Base-by-base conservation (phyloP, 768 basidiomycete species). In the Boletus patriciae region DNA sequence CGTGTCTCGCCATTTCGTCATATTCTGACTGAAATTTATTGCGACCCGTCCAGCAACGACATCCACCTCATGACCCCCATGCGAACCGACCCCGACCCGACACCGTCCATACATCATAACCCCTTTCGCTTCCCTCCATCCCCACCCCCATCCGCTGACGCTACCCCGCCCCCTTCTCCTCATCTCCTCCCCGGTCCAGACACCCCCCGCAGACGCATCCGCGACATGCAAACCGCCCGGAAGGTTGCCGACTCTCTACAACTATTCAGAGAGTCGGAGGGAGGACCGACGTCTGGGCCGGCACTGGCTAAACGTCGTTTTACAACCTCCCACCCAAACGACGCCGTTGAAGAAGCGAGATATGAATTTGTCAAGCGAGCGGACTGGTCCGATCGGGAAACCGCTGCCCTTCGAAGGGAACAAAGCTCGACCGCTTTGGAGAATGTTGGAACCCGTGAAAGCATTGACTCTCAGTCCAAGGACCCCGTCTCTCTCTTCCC, bases 311-410 rank as follows among this genome's bases (percentile, higher is more conserved):
- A 68, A 27, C 74, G 70, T 47, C 68, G 71, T 53, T 66, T 68
- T 36, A 68, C 70, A 27, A 66, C 73, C 8, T 71, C 69, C 29
- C 72, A 76, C 33, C 76, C 81, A 38, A 74, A 75, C 33, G 75
- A 77, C 29, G 80, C 83, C 57, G 84, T 89, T 43, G 80, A 83
- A 25, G 82, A 87, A 59, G 80, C 88, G 18, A 81, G 85, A 66
- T 91, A 84, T 66, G 83, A 91, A 75, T 91, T 90, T 63, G 88
- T 92, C 46, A 91, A 90, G 68, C 83, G 90, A 42, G 85, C 91
- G 16, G 90, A 89, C 61, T 92, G 91, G 91, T 88, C 87, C 2
- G 89, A 90, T 69, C 82, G 87, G 40, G 90, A 90, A 73, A 76
- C 82, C 6, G 87, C 84, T 53, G 87, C 85, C 19, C 75, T 85